Percentiles rank a stretch among this genome's conserved stretches.
These are phyloP conservation scores for Naganishia kalamii DNA, from an alignment of 768 basidiomycete species.

Conservation along the genomic window DNA sequence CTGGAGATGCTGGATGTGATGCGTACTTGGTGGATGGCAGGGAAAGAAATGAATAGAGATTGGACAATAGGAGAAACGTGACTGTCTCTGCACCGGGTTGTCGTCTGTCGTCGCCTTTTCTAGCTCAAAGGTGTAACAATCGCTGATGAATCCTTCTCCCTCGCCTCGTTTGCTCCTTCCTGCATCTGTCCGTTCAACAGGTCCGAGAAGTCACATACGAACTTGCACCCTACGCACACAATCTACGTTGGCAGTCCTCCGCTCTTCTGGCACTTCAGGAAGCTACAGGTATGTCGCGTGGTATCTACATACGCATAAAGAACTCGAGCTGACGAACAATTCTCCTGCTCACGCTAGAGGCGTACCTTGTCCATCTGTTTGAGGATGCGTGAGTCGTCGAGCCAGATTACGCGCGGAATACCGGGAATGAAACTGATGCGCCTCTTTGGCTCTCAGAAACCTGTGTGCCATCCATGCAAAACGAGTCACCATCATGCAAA, in stretches of 20 bases:
- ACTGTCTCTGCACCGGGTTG: no score
- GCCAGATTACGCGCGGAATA: neutral
- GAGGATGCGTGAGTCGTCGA: conserved; percentile 82
- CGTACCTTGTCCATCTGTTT: conserved; percentile 78
- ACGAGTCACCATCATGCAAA: conserved; percentile 94
- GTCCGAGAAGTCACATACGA: conserved; percentile 91
- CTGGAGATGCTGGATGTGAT: conserved; percentile 1
- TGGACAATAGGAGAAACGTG: no score
- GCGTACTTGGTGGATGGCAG: no score
- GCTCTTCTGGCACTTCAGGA: conserved; percentile 92
- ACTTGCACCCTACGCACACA: conserved; percentile 64
- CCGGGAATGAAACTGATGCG: neutral
- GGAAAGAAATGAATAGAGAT: no score
- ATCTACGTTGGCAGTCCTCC: conserved; percentile 88
- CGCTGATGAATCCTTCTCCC: no score
- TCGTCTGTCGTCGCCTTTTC: no score
- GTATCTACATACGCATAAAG: neutral
- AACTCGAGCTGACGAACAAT: neutral
- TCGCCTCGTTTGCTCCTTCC: neutral
- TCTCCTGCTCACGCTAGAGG: conserved; percentile 20
- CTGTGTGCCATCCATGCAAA: conserved; percentile 96
- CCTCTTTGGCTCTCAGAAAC: conserved; percentile 55
- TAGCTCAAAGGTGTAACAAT: no score
- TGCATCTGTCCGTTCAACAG: conserved; percentile 48
- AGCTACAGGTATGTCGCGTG: conserved; percentile 63